Evolutionary conservation across 257 asterid species (phyloP).

Genomic region (Lantana camara): DNA sequence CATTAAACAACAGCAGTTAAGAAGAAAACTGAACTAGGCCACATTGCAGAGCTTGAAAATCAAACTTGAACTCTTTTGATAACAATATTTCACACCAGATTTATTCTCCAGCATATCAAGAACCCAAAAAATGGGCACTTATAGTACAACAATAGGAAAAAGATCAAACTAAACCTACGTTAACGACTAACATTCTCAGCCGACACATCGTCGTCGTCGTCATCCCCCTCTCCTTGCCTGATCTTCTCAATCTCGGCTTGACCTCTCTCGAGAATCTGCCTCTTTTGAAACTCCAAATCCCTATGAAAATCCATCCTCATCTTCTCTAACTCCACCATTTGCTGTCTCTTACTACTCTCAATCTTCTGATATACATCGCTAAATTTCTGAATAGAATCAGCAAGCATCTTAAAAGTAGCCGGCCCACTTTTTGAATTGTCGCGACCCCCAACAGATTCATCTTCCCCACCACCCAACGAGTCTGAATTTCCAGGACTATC

Average conservation of each 20-base stretch:
- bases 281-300: conserved; percentile 78
- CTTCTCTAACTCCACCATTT: conserved; percentile 78
- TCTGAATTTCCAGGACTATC: conserved; percentile 75
- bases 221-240: conserved; percentile 61
- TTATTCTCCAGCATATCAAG: conserved; percentile 32
- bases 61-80: background rate
- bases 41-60: background rate
- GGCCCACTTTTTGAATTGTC: conserved; percentile 38
- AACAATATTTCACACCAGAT: conserved; percentile 31
- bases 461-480: conserved; percentile 47
- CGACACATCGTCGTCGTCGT: conserved; percentile 55
- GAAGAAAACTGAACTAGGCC: background rate
- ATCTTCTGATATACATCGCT: conserved; percentile 76
- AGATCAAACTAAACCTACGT: background rate
- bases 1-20: background rate
- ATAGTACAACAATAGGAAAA: conserved; percentile 39
- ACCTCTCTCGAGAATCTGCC: conserved; percentile 80
- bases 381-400: conserved; percentile 76
- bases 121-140: conserved; percentile 13
- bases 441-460: conserved; percentile 47
- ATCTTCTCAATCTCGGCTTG: conserved; percentile 80
- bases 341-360: conserved; percentile 77
- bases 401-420: conserved; percentile 59
- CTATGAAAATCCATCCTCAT: conserved; percentile 84
- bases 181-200: conserved; percentile 53